Base-by-base conservation (phyloP, 208 protist species). In the Trichomonas gallinae region DNA sequence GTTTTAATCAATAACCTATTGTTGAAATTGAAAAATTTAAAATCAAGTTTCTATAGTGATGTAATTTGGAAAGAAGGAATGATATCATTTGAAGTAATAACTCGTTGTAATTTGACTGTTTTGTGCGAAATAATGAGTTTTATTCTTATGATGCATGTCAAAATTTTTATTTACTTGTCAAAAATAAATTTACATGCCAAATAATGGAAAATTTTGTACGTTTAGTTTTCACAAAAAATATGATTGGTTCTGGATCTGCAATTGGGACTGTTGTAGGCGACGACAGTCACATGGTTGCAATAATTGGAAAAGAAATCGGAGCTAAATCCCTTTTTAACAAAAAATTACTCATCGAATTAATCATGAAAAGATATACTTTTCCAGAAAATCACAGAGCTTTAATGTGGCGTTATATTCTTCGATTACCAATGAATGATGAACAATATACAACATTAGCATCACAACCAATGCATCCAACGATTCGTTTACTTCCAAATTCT, bases 371-470 rank as follows among this genome's bases (percentile, higher is more conserved):
- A 48, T 38, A 44, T 23, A 8, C 21, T 26, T 93, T 93, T 96
- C 96, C 96, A 15, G n/a, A 87, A 96, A 51, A 96, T 48, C 96
- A 97, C 31, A 17, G 96, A 31, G 42, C 10, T 15, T 11, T 97
- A 38, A 49, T 97, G n/a, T 97, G 96, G 96, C 17, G 96, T 42
- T 96, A 96, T 81, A 93, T 97, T n/a, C 36, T 97, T 44, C 82
- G 85, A 1, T 34, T 97, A 46, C 96, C 96, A 38, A 96, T 96
- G 96, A 97, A 97, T 83, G 44, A 63, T n/a, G 85, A 96, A 63
- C 36, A 63, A 83, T 97, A 58, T 72, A 46, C 36, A 8, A 63
- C 96, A n/a, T 93, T 96, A 45, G 82, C 63, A 40, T 17, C 36
- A 21, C 93, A 96, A 83, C 89, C 89, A 81, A 34, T 36, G 42